Evolutionary conservation across 1,139 yeast genomes (phyloP).

Genomic region (Nakaseomyces uthaithaninus): DNA sequence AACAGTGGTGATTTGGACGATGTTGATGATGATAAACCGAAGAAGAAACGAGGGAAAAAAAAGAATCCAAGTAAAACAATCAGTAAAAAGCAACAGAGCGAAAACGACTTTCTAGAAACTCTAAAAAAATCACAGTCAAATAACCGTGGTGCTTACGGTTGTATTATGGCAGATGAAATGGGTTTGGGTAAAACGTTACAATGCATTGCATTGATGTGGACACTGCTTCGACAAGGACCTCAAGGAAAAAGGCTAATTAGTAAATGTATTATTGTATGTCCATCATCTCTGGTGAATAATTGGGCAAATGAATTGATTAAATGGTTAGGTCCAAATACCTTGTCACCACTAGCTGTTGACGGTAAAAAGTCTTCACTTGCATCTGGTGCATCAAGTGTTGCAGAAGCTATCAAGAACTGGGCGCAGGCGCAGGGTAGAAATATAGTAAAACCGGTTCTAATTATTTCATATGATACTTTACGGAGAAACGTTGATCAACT

Average conservation of each 20-base stretch:
- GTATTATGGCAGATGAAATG: slow-evolving; percentile 99
- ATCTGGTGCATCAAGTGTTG: slow-evolving; percentile 43
- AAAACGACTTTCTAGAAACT: slow-evolving; percentile 10
- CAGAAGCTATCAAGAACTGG: slow-evolving; percentile 72
- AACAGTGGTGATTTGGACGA: slow-evolving; percentile 6
- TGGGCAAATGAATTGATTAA: slow-evolving; percentile 97
- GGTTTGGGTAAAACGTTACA: slow-evolving; percentile 95
- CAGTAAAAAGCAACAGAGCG: slow-evolving; percentile 3
- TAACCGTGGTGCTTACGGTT: slow-evolving; percentile 83
- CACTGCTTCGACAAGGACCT: slow-evolving; percentile 82
- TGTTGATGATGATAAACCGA: not conserved
- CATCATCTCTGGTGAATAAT: slow-evolving; percentile 85
- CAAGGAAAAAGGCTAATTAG: slow-evolving; percentile 78
- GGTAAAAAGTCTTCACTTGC: slow-evolving; percentile 48
- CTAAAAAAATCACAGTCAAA: slow-evolving; percentile 7
- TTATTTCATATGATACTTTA: slow-evolving; percentile 91
- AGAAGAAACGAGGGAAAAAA: slow-evolving; percentile 1
- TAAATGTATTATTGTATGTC: slow-evolving; percentile 91
- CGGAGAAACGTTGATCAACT: slow-evolving; percentile 77
- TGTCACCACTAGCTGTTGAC: slow-evolving; percentile 86
- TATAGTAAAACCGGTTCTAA: slow-evolving; percentile 85
- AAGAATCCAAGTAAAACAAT: slow-evolving; percentile 1
- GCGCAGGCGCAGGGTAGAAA: slow-evolving; percentile 82
- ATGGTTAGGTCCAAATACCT: slow-evolving; percentile 89
- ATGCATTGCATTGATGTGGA: slow-evolving; percentile 91